phyloP scores from a whole-genome alignment of 768 basidiomycete species.

The Naematelia aurantialba region DNA sequence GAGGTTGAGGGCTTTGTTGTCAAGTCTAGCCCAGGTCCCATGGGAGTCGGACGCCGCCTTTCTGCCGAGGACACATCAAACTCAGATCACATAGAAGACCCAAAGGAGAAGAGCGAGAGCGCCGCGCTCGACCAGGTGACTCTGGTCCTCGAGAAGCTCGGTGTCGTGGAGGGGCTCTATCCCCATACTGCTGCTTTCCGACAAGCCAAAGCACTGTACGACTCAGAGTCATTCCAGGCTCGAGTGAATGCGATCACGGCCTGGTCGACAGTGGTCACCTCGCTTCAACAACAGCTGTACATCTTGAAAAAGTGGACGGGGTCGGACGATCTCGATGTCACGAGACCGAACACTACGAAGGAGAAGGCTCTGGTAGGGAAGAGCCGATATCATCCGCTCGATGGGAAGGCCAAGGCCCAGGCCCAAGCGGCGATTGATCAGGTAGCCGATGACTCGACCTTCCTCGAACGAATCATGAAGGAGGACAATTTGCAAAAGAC shows the following conservation, averaged over 20 bases:
- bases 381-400: constrained; percentile 37
- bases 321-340: constrained; percentile 83
- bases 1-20: constrained; percentile 77
- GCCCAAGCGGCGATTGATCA: constrained; percentile 22
- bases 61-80: constrained; percentile 5
- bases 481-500: constrained; percentile 94
- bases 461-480: constrained; percentile 88
- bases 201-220: constrained; percentile 69
- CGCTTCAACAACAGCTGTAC: constrained; percentile 75
- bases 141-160: constrained; percentile 65
- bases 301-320: constrained; percentile 91
- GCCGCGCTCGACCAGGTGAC: constrained; percentile 46
- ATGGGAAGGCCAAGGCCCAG: constrained; percentile 30
- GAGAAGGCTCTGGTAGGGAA: constrained; percentile 53
- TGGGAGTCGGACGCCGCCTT: constrained; percentile 1
- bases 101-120: constrained; percentile 33
- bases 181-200: constrained; percentile 76
- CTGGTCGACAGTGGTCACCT: constrained; percentile 82
- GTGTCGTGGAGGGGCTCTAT: constrained; percentile 80
- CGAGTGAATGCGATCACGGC: constrained; percentile 84
- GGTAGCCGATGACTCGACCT: constrained; percentile 67
- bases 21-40: constrained; percentile 13
- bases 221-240: constrained; percentile 65
- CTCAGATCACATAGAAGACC: constrained; percentile 25
- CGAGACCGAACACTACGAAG: constrained; percentile 66